phyloP scores from a whole-genome alignment of 805 yeast species.

The Candida orba region DNA sequence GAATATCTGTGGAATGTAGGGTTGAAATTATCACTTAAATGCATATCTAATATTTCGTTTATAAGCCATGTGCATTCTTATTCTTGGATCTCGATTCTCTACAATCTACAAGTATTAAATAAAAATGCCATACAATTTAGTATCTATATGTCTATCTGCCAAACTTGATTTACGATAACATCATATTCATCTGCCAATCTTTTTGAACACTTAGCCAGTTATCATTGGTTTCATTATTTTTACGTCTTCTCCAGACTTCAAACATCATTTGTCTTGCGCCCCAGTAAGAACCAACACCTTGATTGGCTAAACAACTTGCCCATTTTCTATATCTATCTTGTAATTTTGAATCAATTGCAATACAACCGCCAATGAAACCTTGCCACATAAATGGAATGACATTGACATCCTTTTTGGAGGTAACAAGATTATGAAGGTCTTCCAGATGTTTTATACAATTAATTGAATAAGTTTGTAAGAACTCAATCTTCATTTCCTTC shows the following conservation, averaged over 20 bases:
- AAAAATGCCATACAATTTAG: too few relatives aligned
- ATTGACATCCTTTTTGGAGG: slow-evolving; percentile 37
- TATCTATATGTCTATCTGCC: too few relatives aligned
- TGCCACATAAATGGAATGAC: slow-evolving; percentile 82
- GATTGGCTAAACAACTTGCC: slow-evolving; percentile 41
- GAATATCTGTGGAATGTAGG: too few relatives aligned
- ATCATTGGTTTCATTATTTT: slow-evolving; percentile 48
- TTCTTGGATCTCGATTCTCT: too few relatives aligned
- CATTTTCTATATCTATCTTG: slow-evolving; percentile 67
- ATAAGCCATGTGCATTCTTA: too few relatives aligned
- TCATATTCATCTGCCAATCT: slow-evolving; percentile 82
- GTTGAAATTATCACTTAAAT: too few relatives aligned
- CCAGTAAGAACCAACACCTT: slow-evolving; percentile 76
- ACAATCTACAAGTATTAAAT: too few relatives aligned
- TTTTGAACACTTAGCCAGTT: slow-evolving; percentile 74
- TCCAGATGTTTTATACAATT: slow-evolving; percentile 58
- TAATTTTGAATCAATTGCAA: slow-evolving; percentile 48
- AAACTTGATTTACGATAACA: slow-evolving; percentile 34
- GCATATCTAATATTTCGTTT: too few relatives aligned
- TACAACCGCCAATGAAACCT: slow-evolving; percentile 84
- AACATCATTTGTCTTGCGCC: slow-evolving; percentile 79
- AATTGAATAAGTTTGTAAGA: slow-evolving; percentile 55
- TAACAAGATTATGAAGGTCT: slow-evolving; percentile 50
- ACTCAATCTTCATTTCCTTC: slow-evolving; percentile 43
- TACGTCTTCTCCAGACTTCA: slow-evolving; percentile 77